Evolutionary conservation across 805 yeast genomes (phyloP), one percentile per base, ranked within the genome.

Genomic region (Yamadazyma paraphyllophila): DNA sequence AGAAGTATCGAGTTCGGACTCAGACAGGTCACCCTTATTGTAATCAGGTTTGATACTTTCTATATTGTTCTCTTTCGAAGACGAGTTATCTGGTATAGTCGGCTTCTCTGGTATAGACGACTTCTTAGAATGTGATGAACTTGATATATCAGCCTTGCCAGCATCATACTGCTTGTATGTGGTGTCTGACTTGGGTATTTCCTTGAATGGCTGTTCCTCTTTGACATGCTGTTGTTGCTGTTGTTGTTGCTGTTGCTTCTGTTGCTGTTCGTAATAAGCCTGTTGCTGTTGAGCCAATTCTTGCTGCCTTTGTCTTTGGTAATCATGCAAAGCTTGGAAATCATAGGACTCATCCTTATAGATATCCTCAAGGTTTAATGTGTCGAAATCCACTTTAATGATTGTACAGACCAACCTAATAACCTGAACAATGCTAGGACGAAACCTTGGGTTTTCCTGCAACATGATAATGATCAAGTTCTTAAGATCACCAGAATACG

Each of bases 341-440:
- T 80, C 70, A 55, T 78, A 81, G 2, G 76, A 71, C n/a, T 85
- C 88, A 37, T 56, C 48, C 4, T 69, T 73, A 54, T 77, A 78
- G 47, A 74, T 62, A 55, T 77, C 81, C 16, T 67, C 70, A 11
- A 74, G 43, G 5, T 58, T 60, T 13, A 66, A 45, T 2, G 55
- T 51, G 1, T 50, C 52, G 33, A 62, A 66, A n/a, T 73, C 69
- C 41, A 43, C 50, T 5, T 57, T 56, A 48, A 78, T 72, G 46
- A 78, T 70, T 29, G 80, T 80, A 42, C 81, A 65, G 62, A 90
- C 69, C 37, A 80, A 66, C 61, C 85, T 81, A 30, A 90, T 58
- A 1, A 92, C 85, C 65, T 91, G 97, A 53, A 82, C 88, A 13
- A 89, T 81, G 61, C 89, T 91, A 2, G 98, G 98, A 57, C 99